Base-by-base conservation (phyloP, 768 basidiomycete species). In the Tricholoma furcatifolium region DNA sequence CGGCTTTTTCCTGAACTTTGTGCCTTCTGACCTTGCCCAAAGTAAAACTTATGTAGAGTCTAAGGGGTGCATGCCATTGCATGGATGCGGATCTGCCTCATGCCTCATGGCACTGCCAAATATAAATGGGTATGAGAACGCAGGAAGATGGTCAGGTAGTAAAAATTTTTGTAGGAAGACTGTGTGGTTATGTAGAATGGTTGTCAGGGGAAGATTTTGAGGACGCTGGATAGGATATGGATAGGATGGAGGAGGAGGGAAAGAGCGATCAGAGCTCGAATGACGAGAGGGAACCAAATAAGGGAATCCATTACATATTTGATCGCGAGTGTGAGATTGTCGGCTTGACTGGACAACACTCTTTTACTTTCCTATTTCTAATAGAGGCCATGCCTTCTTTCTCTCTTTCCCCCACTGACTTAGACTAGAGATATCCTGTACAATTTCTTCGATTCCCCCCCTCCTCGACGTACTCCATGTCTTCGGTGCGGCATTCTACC, bases 321-420 rank as follows among this genome's bases (percentile, higher is more conserved):
- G 57, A 58, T 58, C 39, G 52, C 51, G 39, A 50, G 53, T 54
- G 53, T 54, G 57, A 49, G 57, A 58, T 58, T 52, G 57, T 51
- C 57, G 50, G 57, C 38, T 54, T 12, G 34, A 44, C 54, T 50
- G 43, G 20, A 47, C 34, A 51, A 39, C 44, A 8, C 45, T 34
- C 44, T 54, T 35, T 57, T 51, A 43, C 57, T 50, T 27, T 44
- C 43, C 47, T 6, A 44, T 41, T 48, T 54, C 48, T 53, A 58
- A 54, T 53, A 54, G 34, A 30, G 35, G 43, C 40, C 50, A 54
- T 53, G 52, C 27, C 43, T 54, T n/a, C 44, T 31, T 18, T 52
- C 30, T 48, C 20, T 47, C 46, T 23, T 20, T 36, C 52, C 47
- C 45, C 52, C 45, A 53, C 43, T 34, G 18, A n/a, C 7, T 6